Base-by-base conservation (phyloP, 352 stramenopile genomes). In the Globisporangium canariense region DNA sequence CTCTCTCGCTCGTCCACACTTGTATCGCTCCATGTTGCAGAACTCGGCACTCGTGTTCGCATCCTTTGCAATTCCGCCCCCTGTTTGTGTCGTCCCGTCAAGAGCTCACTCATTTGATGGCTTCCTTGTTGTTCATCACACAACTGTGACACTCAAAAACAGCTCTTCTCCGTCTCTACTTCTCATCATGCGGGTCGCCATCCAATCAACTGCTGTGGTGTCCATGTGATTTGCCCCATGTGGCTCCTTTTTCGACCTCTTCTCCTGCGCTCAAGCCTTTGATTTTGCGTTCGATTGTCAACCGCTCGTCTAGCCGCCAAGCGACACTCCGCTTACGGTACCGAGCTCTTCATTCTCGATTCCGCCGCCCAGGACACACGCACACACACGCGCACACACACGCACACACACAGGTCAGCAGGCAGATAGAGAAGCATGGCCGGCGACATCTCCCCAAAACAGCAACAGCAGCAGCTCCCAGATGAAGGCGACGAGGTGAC, bases 61-160 rank as follows among this genome's bases (percentile, higher is more conserved):
- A 6, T 45, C 11, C 13, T 14, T 18, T 46, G 14, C 47, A 53
- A 32, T 30, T 34, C 47, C 47, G 20, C 47, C 22, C 22, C 20
- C 34, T 30, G 36, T 2, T 36, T 36, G 32, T 36, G 32, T 8
- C 36, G 9, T 41, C 9, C 9, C 13, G 7, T 10, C 47, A 34
- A 34, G 47, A 53, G 47, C 47, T 34, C 20, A 32, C 22, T 54
- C 49, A 38, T 20, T 55, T 55, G 25, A 22, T 55, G 49, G 49
- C 13, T 55, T 55, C 49, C 49, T 55, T 20, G 8, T 11, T 20
- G 40, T 46, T 47, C 16, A 49, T 49, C 16, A 46, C 40, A 46
- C 43, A 49, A 10, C 14, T 55, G 49, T 22, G 49, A 36, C 49
- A 54, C 49, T 20, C 49, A 36, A 13, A 4, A 49, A 22, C 43